Percentiles rank a stretch among this genome's conserved stretches.
Conservation (phyloP, 805 yeast species). For the Hemisphaericaspora nanyangensis region DNA sequence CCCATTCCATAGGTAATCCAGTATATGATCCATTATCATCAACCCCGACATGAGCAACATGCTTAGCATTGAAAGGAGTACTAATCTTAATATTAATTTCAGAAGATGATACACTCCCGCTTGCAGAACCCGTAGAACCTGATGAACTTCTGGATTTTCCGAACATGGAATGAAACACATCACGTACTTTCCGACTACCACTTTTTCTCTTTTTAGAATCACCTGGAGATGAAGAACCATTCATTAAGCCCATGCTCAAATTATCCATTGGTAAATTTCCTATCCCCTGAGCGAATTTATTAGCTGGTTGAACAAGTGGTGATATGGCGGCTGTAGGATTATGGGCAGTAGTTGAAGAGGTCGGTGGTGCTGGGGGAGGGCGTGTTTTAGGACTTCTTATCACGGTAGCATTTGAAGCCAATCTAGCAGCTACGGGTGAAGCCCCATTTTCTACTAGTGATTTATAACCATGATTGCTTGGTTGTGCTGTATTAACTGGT, state of each 20-base stretch:
- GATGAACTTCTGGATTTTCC: conserved; percentile 23
- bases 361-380: conserved; percentile 3
- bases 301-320: conserved; percentile 21
- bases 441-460: background rate
- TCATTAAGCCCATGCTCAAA: background rate
- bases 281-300: conserved; percentile 6
- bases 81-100: conserved; percentile 60
- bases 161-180: conserved; percentile 54
- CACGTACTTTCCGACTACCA: conserved; percentile 50
- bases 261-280: conserved; percentile 9
- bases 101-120: conserved; percentile 9
- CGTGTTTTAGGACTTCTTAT: background rate
- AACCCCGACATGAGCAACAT: conserved; percentile 89
- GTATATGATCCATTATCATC: conserved; percentile 86
- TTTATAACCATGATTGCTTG: background rate
- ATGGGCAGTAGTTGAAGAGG: conserved; percentile 13
- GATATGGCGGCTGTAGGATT: conserved; percentile 28
- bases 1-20: conserved; percentile 94
- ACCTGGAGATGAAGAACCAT: conserved; percentile 13
- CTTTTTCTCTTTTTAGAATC: conserved; percentile 25
- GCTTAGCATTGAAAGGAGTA: conserved; percentile 88
- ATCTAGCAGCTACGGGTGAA: no score
- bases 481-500: background rate
- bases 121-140: conserved; percentile 7
- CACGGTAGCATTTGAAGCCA: background rate